Conservation (phyloP, 73 alveolate genomes). For the Paramecium biaurelia region DNA sequence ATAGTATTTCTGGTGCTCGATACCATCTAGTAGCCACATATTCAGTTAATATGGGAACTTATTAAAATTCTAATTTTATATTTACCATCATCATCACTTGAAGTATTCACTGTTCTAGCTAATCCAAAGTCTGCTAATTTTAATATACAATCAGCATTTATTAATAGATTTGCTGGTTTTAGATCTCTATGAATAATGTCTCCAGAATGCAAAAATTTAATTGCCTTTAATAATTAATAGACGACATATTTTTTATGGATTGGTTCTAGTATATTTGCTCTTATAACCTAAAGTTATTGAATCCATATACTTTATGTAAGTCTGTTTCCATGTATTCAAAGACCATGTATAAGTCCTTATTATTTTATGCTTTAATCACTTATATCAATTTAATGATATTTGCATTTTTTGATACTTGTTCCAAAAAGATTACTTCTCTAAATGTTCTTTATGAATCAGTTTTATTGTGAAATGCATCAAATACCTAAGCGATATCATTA, state of each 20-base stretch:
- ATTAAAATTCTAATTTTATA: not conserved
- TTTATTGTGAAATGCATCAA: slow-evolving; percentile 97
- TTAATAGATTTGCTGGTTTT: slow-evolving; percentile 89
- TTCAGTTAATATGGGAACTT: slow-evolving; percentile 62
- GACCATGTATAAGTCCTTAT: slow-evolving; percentile 83
- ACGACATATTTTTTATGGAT: slow-evolving; percentile 86
- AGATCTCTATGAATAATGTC: slow-evolving; percentile 77
- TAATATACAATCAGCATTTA: slow-evolving; percentile 85
- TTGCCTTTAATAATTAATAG: slow-evolving; percentile 79
- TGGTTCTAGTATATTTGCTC: slow-evolving; percentile 89
- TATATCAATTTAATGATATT: not conserved
- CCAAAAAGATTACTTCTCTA: slow-evolving; percentile 79
- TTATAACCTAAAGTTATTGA: not conserved
- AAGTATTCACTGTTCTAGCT: slow-evolving; percentile 79
- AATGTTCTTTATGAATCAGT: slow-evolving; percentile 98
- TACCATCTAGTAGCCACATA: slow-evolving; percentile 88
- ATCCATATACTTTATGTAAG: slow-evolving; percentile 76
- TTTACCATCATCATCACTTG: slow-evolving; percentile 69
- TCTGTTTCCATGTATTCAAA: slow-evolving; percentile 91
- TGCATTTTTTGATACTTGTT: slow-evolving; percentile 20
- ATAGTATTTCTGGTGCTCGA: slow-evolving; percentile 85
- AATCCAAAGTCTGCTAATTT: slow-evolving; percentile 91
- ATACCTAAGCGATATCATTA: slow-evolving; percentile 63
- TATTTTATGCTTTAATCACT: slow-evolving; percentile 25
- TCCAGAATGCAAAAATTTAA: slow-evolving; percentile 80